Percentiles rank a stretch among this genome's conserved stretches.
phyloP scores from a whole-genome alignment of 2,329 filamentous ascomycete genomes.

The Penicillium rolfsii region DNA sequence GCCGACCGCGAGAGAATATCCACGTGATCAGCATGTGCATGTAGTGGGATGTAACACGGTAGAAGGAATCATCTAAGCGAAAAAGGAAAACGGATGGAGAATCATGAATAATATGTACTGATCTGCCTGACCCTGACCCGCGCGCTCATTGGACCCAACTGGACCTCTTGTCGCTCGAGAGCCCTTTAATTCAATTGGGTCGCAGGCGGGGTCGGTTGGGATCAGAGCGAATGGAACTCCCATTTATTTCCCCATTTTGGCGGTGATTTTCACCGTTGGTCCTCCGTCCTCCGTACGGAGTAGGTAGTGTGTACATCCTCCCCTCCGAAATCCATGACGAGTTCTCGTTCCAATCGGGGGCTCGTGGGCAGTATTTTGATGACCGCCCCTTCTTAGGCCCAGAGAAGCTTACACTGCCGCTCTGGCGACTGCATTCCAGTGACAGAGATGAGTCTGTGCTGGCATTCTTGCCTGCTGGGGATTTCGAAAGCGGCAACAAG shows the following conservation, averaged over 20 bases:
- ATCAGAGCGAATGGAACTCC: background rate
- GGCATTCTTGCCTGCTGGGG: background rate
- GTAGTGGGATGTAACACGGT: background rate
- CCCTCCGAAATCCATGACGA: too few relatives aligned
- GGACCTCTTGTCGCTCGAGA: background rate
- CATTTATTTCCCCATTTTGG: background rate
- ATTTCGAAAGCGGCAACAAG: background rate
- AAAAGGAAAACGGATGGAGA: background rate
- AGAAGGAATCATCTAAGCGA: background rate
- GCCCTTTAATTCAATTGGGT: background rate
- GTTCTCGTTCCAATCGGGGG: too few relatives aligned
- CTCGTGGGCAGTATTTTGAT: background rate
- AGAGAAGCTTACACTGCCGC: conserved; percentile 1
- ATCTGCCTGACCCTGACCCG: background rate
- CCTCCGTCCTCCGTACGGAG: too few relatives aligned
- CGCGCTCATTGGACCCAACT: background rate
- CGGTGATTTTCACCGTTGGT: background rate
- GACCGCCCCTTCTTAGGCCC: background rate
- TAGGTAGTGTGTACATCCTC: too few relatives aligned
- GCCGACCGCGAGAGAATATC: background rate
- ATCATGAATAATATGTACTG: background rate
- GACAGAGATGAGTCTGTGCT: background rate
- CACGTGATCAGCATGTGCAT: background rate
- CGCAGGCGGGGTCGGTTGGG: background rate
- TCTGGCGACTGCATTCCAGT: conserved; percentile 5